Base-by-base conservation (phyloP, 2,329 filamentous ascomycete species). In the Dactylellina sp. region DNA sequence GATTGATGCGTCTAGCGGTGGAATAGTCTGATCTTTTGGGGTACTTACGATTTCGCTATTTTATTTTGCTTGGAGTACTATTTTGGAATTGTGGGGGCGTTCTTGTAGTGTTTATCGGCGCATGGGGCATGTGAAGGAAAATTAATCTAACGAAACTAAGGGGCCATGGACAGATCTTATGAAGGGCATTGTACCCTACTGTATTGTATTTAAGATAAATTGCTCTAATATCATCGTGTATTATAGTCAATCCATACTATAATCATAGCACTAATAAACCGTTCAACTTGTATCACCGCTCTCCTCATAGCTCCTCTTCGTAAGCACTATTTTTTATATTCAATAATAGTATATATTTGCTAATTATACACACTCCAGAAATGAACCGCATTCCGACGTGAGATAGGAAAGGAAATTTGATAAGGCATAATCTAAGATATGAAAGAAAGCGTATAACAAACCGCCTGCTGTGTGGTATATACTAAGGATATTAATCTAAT, bases 321-420 rank as follows among this genome's bases (percentile, higher is more conserved):
- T n/a, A n/a, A n/a, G n/a, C n/a, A n/a, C n/a, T n/a, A n/a, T n/a
- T n/a, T n/a, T 32, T 32, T 32, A 32, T 32, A 32, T 4, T 32
- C 25, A 55, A 55, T 7, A 55, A 40, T 55, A 55, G 18, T 55
- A 55, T 1, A 12, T 40, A 40, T 52, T 11, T 40, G 53, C 56
- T 70, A 70, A 22, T 70, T 70, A 61, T 70, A 70, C 64, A 70
- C 55, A 46, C 35, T 16, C 35, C 18, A 53, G 46, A 53, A 70
- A 25, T n/a, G 44, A 62, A 62, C 9, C 20, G 42, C 52, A 32
- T 44, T 44, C 53, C 53, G 5, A 32, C 6, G n/a, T n/a, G 25
- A 59, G 39, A 56, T 40, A 12, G 42, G 46, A 46, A 52, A 46
- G 35, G 25, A 7, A 46, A n/a, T n/a, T n/a, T 11, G 32, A 25